Evolutionary conservation across 2,329 filamentous ascomycete genomes (phyloP).

Genomic region (Aspergillus sp.): DNA sequence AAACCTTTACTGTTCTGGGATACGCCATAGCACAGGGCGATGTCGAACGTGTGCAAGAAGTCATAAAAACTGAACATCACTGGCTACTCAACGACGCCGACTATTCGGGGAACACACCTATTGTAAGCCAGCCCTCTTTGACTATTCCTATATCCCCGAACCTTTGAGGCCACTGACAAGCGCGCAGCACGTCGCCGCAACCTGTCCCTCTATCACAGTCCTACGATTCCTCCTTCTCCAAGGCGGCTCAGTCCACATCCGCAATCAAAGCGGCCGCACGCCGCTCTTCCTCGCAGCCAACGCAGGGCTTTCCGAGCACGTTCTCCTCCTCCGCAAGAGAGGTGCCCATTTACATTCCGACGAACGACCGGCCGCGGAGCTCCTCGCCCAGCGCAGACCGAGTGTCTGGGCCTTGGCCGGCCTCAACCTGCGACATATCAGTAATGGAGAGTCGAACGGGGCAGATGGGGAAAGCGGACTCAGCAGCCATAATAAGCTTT

Average conservation of each 20-base stretch:
- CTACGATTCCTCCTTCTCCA: conserved; percentile 47
- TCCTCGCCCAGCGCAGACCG: conserved; percentile 36
- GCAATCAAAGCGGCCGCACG: conserved; percentile 49
- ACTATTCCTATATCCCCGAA: neutral
- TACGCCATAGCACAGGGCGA: conserved; percentile 71
- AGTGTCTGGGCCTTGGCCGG: conserved; percentile 37
- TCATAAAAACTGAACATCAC: conserved; percentile 57
- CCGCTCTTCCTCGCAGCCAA: conserved; percentile 52
- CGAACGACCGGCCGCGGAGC: conserved; percentile 44
- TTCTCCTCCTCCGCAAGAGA: conserved; percentile 44
- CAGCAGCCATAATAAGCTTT: too few relatives aligned
- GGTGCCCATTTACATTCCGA: conserved; percentile 52
- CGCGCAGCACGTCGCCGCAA: conserved; percentile 48
- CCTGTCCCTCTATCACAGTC: conserved; percentile 46
- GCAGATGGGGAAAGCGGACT: conserved; percentile 7
- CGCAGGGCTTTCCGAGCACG: conserved; percentile 46
- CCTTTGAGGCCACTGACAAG: conserved; percentile 4
- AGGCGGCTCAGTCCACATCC: conserved; percentile 51
- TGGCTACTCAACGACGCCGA: conserved; percentile 65
- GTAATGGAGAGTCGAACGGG: conserved; percentile 16
- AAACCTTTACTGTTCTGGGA: conserved; percentile 64
- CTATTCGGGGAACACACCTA: conserved; percentile 68
- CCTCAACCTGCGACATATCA: conserved; percentile 22
- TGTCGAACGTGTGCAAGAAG: conserved; percentile 53
- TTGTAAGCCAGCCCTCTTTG: conserved; percentile 21